These are phyloP conservation scores for Inga leiocalycina DNA, from an alignment of 306 rosid species.

Conservation along the genomic window DNA sequence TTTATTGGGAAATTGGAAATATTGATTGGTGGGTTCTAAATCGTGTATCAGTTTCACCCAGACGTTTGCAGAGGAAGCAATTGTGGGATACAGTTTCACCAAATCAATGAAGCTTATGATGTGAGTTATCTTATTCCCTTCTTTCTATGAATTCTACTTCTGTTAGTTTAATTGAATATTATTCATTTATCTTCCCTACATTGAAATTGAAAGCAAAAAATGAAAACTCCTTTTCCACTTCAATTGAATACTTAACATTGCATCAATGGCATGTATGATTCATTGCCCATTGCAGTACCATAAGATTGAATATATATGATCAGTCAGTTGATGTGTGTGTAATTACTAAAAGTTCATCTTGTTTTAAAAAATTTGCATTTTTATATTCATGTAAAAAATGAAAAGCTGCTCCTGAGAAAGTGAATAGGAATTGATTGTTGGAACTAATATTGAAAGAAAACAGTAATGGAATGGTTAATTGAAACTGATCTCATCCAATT, in stretches of 20 bases:
- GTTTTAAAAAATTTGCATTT: neutral
- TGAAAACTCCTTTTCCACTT: too few relatives aligned
- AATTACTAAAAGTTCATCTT: neutral
- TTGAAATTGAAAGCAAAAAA: neutral
- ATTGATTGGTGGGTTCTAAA: neutral
- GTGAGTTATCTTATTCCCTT: conserved; percentile 42
- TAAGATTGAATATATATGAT: neutral
- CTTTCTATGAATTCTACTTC: neutral
- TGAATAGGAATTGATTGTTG: neutral
- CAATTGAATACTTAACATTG: neutral
- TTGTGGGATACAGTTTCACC: conserved; percentile 77
- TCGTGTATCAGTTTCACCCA: conserved; percentile 76
- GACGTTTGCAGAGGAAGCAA: conserved; percentile 86
- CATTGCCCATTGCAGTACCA: neutral
- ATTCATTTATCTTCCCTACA: neutral
- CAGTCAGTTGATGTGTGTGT: neutral
- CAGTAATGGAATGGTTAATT: neutral
- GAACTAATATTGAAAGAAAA: neutral
- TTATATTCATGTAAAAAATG: neutral
- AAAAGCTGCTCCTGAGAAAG: neutral
- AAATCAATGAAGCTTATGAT: conserved; percentile 90
- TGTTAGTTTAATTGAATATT: neutral
- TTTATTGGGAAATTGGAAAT: neutral
- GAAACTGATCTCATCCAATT: neutral
- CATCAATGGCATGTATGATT: neutral